Evolutionary conservation across 1,284 basidiomycete species (phyloP).

Genomic region (Trametes pubescens): DNA sequence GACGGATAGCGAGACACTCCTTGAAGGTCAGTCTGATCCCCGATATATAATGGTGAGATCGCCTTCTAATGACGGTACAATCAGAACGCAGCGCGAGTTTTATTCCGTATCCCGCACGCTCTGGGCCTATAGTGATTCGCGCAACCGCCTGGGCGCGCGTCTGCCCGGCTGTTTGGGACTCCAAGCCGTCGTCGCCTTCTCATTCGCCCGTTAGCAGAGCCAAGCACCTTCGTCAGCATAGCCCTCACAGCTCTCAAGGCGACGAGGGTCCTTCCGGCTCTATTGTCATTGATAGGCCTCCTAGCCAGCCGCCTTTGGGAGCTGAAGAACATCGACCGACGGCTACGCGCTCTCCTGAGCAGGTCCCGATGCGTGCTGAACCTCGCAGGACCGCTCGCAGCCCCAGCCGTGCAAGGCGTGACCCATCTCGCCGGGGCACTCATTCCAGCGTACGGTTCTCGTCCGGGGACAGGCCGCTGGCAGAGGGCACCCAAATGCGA

Average conservation of each 20-base stretch:
- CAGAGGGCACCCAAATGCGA: background rate
- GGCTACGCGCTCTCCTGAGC: background rate
- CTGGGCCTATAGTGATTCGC: constrained; percentile 2
- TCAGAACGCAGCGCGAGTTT: background rate
- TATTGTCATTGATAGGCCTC: background rate
- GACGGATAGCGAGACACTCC: constrained; percentile 13
- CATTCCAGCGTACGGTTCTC: background rate
- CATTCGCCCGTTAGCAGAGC: background rate
- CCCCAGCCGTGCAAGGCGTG: background rate
- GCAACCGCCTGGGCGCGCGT: constrained; percentile 9
- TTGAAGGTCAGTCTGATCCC: constrained; percentile 4
- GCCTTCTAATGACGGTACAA: background rate
- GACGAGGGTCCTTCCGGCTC: background rate
- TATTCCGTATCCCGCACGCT: background rate
- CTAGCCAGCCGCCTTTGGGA: background rate
- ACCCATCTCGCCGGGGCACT: background rate
- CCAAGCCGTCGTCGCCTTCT: background rate
- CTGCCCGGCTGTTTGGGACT: constrained; percentile 2
- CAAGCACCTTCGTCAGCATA: background rate
- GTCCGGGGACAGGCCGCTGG: background rate
- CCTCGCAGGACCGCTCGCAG: background rate
- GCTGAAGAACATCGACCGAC: background rate
- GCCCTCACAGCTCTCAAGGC: background rate
- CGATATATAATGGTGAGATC: background rate
- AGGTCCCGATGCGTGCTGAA: background rate